Evolutionary conservation across 129 eudicot species (phyloP), one percentile per base, ranked within the genome.

Genomic region (Flaveria brownii): DNA sequence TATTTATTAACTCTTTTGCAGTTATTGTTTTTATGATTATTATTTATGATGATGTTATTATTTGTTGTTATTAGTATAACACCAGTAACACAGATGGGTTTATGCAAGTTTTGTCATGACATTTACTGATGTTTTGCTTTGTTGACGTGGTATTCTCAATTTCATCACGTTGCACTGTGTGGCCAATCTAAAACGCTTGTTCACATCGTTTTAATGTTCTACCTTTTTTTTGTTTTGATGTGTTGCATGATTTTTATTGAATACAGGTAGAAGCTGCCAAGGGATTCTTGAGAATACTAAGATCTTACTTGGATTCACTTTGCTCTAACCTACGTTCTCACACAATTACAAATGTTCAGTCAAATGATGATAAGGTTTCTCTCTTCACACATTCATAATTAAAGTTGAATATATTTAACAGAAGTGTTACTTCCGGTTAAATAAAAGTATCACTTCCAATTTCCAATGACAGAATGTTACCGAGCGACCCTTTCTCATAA

Each of bases 261-360:
- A 28, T 80, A 70, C 82, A 94, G 98, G 92, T 85, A 59, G 96
- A 87, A 86, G 97, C 98, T 83, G 96, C 97, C 28, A 94, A 87
- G 82, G 91, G 86, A 71, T 94, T 94, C 75, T 79, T 91, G n/a
- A 85, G 75, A 76, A 91, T 80, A 22, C 66, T 94, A 70, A 76
- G 98, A 78, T 49, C 88, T 69, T 94, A 89, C 81, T 77, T 94
- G 90, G 98, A 94, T 70, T 88, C 93, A 22, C 91, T 94, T 51
- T 91, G 96, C 84, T 88, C 90, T 41, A 88, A 94, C 77, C 84
- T 94, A 47, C 97, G 97, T 43, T 91, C 98, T 77, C 98, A 94
- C 79, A 91, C 98, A 13, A 94, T 94, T 73, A 94, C 98, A 68
- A 94, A 94, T 76, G 98, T 94, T 63, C 98, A 94, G 52, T 94